These are phyloP conservation scores for Microascus cirrosus DNA, from an alignment of 2,329 filamentous ascomycete genomes.

Conservation along the genomic window DNA sequence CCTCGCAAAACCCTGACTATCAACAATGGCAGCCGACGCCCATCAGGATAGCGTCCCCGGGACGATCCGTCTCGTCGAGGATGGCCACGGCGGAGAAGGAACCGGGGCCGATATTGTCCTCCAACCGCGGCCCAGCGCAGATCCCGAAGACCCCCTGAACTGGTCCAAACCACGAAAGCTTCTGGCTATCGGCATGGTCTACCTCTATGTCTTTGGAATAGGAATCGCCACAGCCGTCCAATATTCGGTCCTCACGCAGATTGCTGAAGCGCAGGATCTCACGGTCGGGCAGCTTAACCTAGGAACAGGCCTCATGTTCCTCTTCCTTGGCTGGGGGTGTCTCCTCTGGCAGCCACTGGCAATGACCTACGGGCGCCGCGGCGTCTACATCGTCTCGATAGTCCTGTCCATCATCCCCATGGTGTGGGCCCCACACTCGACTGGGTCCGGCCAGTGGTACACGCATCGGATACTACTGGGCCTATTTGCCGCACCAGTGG, in stretches of 20 bases:
- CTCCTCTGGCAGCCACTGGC: slow-evolving; percentile 42
- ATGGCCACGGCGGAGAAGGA: slow-evolving; percentile 14
- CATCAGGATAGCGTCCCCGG: slow-evolving; percentile 15
- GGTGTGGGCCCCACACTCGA: slow-evolving; percentile 18
- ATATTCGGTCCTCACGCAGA: slow-evolving; percentile 23
- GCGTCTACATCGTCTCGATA: slow-evolving; percentile 30
- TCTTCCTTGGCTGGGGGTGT: slow-evolving; percentile 38
- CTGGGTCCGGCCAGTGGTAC: neutral
- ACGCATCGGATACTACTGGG: neutral
- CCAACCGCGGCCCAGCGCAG: slow-evolving; percentile 10
- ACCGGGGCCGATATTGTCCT: slow-evolving; percentile 16
- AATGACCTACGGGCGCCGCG: slow-evolving; percentile 37
- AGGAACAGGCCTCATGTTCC: slow-evolving; percentile 40
- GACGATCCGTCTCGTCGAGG: slow-evolving; percentile 29
- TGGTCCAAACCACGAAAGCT: slow-evolving; percentile 11
- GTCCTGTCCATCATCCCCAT: slow-evolving; percentile 16
- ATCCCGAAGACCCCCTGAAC: slow-evolving; percentile 14
- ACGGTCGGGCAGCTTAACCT: slow-evolving; percentile 31
- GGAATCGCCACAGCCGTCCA: slow-evolving; percentile 17
- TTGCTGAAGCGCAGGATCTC: slow-evolving; percentile 30
- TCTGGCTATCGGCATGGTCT: slow-evolving; percentile 18
- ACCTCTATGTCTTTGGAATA: slow-evolving; percentile 29
- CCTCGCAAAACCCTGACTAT: neutral
- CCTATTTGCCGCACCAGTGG: neutral
- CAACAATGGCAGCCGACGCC: neutral